phyloP scores from a whole-genome alignment of 2,329 filamentous ascomycete genomes.

The Ophiostoma sp. region DNA sequence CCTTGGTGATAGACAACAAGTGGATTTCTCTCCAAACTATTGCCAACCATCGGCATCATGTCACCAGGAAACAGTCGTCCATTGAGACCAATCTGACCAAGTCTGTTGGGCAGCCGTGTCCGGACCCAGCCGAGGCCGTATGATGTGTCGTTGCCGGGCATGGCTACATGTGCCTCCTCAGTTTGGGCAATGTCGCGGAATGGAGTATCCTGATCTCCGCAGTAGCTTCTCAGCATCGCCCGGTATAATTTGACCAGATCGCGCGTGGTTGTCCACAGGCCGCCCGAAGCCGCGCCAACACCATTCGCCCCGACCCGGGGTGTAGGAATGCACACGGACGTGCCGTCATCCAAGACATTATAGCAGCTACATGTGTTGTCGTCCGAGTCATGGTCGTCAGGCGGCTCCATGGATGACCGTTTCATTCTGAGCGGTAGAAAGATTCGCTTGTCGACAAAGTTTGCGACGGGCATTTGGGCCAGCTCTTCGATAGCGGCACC shows the following conservation, averaged over 20 bases:
- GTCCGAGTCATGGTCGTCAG: background rate
- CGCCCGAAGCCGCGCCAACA: background rate
- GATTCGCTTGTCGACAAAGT: background rate
- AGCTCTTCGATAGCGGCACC: background rate
- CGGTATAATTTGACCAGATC: background rate
- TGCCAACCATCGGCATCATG: background rate
- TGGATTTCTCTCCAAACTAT: background rate
- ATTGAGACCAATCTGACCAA: background rate
- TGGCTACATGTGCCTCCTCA: background rate
- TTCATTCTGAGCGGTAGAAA: background rate
- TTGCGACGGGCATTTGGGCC: background rate
- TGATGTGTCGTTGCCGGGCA: background rate
- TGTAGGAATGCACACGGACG: background rate
- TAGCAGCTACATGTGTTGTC: background rate
- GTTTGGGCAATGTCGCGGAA: background rate
- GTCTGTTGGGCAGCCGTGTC: background rate
- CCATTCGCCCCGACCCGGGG: background rate
- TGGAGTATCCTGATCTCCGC: background rate
- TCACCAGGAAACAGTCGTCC: background rate
- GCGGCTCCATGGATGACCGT: background rate
- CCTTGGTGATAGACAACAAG: background rate
- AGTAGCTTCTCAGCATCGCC: background rate
- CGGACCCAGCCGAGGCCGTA: background rate
- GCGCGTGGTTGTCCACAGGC: background rate
- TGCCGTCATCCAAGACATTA: background rate